phyloP scores from a whole-genome alignment of 2,329 filamentous ascomycete genomes.

The Fusarium udum region DNA sequence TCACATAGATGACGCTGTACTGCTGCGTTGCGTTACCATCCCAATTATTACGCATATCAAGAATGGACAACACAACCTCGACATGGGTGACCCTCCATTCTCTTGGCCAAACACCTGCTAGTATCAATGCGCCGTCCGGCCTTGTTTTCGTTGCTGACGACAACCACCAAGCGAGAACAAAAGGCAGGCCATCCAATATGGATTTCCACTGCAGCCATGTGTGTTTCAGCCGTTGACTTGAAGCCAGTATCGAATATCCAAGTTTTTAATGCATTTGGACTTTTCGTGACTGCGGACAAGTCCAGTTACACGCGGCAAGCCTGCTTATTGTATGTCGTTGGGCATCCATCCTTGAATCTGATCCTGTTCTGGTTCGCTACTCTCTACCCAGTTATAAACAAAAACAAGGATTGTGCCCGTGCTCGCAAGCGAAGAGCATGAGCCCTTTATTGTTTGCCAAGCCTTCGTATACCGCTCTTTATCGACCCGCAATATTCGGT shows the following conservation, averaged over 20 bases:
- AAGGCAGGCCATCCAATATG: constrained; percentile 11
- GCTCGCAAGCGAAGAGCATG: background rate
- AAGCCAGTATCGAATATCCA: constrained; percentile 5
- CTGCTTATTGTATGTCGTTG: constrained; percentile 7
- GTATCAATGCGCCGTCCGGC: constrained; percentile 18
- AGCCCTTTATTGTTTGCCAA: background rate
- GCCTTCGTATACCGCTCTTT: constrained; percentile 26
- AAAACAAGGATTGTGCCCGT: constrained; percentile 12
- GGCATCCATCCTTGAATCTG: constrained; percentile 17
- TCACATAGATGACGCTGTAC: background rate
- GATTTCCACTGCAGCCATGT: background rate
- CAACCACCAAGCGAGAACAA: constrained; percentile 28
- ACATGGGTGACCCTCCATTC: constrained; percentile 35
- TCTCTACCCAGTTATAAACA: constrained; percentile 3
- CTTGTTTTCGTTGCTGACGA: constrained; percentile 42
- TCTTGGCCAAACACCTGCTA: constrained; percentile 29
- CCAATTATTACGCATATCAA: background rate
- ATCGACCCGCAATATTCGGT: constrained; percentile 18
- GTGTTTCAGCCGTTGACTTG: constrained; percentile 17
- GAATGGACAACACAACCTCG: constrained; percentile 20
- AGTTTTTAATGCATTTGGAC: constrained; percentile 10
- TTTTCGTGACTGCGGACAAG: constrained; percentile 1
- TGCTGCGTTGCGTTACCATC: constrained; percentile 4
- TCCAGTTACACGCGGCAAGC: background rate
- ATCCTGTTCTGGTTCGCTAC: constrained; percentile 4